Conservation (phyloP, 2,329 filamentous ascomycete genomes). For the Magnaporthales sp. region DNA sequence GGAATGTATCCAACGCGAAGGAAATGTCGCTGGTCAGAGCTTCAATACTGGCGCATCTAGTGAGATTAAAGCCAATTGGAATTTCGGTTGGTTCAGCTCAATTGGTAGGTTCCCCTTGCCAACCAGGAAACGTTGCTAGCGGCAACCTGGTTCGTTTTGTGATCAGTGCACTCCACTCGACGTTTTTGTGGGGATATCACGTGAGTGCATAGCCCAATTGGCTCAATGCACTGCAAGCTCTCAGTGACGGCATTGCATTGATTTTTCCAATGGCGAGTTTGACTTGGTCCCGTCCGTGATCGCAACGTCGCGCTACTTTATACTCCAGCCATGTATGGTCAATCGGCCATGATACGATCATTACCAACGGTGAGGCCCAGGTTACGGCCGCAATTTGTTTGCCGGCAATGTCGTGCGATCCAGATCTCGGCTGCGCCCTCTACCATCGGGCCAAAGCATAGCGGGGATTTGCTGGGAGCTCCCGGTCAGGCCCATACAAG, state of each 20-base stretch:
- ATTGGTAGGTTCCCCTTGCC: background rate
- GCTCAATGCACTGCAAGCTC: background rate
- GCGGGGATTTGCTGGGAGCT: constrained; percentile 47
- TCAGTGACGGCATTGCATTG: background rate
- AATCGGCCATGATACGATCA: constrained; percentile 28
- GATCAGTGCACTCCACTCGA: background rate
- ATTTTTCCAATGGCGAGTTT: background rate
- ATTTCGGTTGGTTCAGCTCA: background rate
- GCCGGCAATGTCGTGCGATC: constrained; percentile 49
- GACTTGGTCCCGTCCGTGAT: background rate
- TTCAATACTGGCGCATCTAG: background rate
- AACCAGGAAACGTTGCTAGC: constrained; percentile 1
- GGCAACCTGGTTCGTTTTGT: background rate
- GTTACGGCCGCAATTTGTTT: constrained; percentile 29
- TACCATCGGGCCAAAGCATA: constrained; percentile 40
- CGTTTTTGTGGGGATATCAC: background rate
- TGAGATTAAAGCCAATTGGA: background rate
- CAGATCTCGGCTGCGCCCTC: constrained; percentile 55
- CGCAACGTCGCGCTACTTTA: background rate
- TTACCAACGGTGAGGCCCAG: constrained; percentile 20
- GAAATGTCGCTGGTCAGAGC: background rate
- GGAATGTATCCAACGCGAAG: background rate
- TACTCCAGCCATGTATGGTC: constrained; percentile 31
- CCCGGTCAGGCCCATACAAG: constrained; percentile 25
- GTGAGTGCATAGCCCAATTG: background rate